Conservation (phyloP, 371 early-diverging fungal species). For the Saksenaea vasiformis region DNA sequence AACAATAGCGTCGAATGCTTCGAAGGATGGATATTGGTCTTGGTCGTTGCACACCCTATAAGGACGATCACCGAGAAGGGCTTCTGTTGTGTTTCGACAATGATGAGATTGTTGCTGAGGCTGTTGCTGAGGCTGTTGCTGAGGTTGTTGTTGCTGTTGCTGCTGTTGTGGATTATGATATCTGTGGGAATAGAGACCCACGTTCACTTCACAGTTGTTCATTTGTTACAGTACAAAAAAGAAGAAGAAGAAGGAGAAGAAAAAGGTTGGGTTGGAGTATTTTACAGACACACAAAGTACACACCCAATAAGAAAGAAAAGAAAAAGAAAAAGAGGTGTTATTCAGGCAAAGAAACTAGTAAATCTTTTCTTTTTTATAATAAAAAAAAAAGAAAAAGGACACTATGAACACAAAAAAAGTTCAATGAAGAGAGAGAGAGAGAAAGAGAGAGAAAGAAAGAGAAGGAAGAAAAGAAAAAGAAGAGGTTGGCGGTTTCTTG, state of each 20-base stretch:
- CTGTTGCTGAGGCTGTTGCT: not conserved
- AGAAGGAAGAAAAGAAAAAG: not conserved
- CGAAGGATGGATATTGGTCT: conserved; percentile 37
- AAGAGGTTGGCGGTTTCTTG: not conserved
- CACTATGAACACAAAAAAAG: too few species aligned
- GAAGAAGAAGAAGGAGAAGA: not conserved
- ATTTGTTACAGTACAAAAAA: conserved; percentile 3
- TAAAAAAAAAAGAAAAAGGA: too few species aligned
- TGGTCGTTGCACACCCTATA: conserved; percentile 29
- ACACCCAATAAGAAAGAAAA: not conserved
- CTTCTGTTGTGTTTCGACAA: conserved; percentile 11
- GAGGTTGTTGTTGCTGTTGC: not conserved
- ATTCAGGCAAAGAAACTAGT: not conserved
- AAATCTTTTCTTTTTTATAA: not conserved
- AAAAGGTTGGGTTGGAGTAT: not conserved
- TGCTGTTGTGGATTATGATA: conserved; percentile 12
- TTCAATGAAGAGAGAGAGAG: not conserved
- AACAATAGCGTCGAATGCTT: conserved; percentile 44
- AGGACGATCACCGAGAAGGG: conserved; percentile 1
- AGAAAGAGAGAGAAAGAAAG: conserved; percentile 3
- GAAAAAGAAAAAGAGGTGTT: not conserved
- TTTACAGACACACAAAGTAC: conserved; percentile 5
- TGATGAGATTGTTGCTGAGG: too few species aligned
- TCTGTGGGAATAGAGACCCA: conserved; percentile 4
- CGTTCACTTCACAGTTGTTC: conserved; percentile 3